Base-by-base conservation (phyloP, 306 rosid species). In the Glycyrrhiza uralensis region DNA sequence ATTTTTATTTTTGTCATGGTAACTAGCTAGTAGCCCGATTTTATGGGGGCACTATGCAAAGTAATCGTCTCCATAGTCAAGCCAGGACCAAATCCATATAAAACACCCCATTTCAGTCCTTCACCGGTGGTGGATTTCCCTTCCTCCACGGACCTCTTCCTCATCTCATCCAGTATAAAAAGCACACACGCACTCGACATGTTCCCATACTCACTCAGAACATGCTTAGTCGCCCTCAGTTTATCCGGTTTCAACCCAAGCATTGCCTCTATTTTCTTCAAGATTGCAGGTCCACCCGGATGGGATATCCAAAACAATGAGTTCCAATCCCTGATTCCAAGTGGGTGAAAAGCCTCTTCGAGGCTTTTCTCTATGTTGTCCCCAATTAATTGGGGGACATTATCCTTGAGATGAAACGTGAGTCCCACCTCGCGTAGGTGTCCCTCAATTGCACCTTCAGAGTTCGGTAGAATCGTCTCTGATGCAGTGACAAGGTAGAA, bases 341-440 rank as follows among this genome's bases (percentile, higher is more conserved):
- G 30, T 4, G 73, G 56, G 1, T 18, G 57, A 9, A 79, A 72
- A 0, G 18, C 9, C 29, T 72, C 75, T 2, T 30, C 58, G 6
- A 82, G 8, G 38, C 28, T 45, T 32, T 70, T 71, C 57, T 24
- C 83, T 3, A 82, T 39, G 22, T 70, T 52, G 0, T 55, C 73
- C 7, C 79, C 75, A 19, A 84, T 72, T 52, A 68, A 9, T 1
- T 12, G 0, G 0, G 82, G 85, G 5, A 72, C 77, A 1, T 64
- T 75, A 0, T 72, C 69, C 22, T 66, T 72, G 0, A 72, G 12
- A 24, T 68, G 74, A 54, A 50, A 86, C 1, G 75, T 75, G 6
- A 51, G 44, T 8, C 86, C 88, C 69, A 75, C 69, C 45, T 86
- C 90, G 0, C 77, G 76, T 6, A 86, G 38, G 32, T 76, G 84